phyloP scores from a whole-genome alignment of 352 stramenopile species.

The Phytophthora sansomeana region DNA sequence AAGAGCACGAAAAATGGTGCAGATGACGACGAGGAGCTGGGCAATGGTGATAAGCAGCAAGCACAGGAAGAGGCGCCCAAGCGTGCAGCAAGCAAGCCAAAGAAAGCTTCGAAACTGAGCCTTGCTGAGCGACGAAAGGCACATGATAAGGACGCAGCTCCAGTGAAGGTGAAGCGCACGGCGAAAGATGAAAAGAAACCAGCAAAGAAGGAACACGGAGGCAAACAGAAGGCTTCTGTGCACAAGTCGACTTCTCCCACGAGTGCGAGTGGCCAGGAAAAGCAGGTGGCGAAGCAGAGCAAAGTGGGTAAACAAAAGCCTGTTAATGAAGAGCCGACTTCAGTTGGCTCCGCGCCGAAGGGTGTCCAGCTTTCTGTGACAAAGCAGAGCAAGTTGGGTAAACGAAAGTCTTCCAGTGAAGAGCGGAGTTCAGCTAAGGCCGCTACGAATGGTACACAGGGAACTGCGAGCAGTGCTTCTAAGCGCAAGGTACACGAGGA shows the following conservation, averaged over 20 bases:
- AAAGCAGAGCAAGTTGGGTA: not conserved
- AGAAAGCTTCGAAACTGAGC: not conserved
- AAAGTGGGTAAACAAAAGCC: too few species aligned
- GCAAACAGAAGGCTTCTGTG: not conserved
- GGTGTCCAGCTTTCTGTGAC: too few species aligned
- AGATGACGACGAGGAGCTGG: not conserved
- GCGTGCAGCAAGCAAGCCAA: not conserved
- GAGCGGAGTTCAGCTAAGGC: not conserved
- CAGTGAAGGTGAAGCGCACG: not conserved
- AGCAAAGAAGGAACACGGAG: not conserved
- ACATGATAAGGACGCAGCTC: not conserved
- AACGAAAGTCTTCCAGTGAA: not conserved
- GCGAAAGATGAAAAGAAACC: constrained; percentile 4
- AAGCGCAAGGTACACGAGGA: constrained; percentile 31
- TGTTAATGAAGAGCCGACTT: too few species aligned
- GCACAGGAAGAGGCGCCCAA: not conserved
- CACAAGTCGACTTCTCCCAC: not conserved
- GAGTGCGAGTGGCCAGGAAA: not conserved
- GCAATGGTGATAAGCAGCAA: not conserved
- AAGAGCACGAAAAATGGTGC: not conserved
- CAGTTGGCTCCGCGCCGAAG: too few species aligned
- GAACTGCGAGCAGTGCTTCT: not conserved
- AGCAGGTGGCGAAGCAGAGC: not conserved
- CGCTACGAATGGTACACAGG: constrained; percentile 1
- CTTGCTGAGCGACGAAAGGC: not conserved